Percentiles rank a stretch among this genome's conserved stretches.
Evolutionary conservation across 176 grass and related monocot species (phyloP).

Genomic region (Oropetium thomaeum): DNA sequence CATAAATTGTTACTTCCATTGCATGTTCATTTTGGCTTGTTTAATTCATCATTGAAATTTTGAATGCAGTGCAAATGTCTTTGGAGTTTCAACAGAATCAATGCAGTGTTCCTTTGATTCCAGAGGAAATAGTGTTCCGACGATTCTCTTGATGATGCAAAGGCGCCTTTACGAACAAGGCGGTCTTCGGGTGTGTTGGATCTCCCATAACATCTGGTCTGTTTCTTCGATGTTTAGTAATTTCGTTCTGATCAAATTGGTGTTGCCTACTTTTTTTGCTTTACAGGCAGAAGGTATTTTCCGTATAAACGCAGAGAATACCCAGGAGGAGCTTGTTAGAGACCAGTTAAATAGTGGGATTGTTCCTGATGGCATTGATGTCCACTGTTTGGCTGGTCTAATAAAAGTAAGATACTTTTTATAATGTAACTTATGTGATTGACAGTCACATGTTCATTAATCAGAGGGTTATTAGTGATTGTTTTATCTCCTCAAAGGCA

Average conservation of each 20-base stretch:
- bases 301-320: slow-evolving; percentile 75
- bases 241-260: slow-evolving; percentile 16
- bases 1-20: neutral
- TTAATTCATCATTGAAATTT: slow-evolving; percentile 18
- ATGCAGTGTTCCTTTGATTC: slow-evolving; percentile 76
- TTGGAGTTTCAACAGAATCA: slow-evolving; percentile 77
- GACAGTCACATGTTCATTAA: neutral
- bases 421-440: neutral
- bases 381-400: slow-evolving; percentile 73
- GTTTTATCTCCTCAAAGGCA: neutral
- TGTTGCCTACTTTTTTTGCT: slow-evolving; percentile 1
- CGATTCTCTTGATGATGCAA: slow-evolving; percentile 79
- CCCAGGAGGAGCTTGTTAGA: slow-evolving; percentile 64
- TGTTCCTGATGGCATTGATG: slow-evolving; percentile 71
- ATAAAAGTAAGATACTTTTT: slow-evolving; percentile 57
- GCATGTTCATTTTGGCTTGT: slow-evolving; percentile 12
- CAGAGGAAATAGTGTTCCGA: slow-evolving; percentile 71
- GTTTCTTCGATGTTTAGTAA: neutral
- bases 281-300: slow-evolving; percentile 82
- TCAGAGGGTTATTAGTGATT: neutral
- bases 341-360: slow-evolving; percentile 67
- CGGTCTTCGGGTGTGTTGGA: slow-evolving; percentile 49
- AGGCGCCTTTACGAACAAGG: slow-evolving; percentile 68
- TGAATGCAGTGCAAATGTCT: slow-evolving; percentile 63
- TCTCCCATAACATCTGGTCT: neutral